Conservation (phyloP, 192 early-diverging fungal species). For the Podila epicladia region DNA sequence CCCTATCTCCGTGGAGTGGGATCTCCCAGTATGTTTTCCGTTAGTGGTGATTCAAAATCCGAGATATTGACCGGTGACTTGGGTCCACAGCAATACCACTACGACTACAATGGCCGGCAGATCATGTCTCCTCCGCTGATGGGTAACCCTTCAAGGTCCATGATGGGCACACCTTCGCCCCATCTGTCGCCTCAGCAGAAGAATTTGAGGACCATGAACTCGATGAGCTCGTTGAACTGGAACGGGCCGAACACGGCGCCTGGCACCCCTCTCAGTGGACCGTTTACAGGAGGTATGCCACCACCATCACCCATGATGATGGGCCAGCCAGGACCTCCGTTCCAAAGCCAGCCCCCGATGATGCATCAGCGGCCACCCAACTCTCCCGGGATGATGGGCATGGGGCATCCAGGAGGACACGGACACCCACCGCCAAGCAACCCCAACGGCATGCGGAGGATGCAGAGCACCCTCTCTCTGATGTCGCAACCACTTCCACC, state of each 20-base stretch:
- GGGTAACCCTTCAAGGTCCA: slow-evolving; percentile 30
- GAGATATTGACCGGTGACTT: slow-evolving; percentile 20
- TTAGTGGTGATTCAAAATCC: slow-evolving; percentile 13
- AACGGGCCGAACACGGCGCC: not conserved
- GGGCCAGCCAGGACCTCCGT: slow-evolving; percentile 11
- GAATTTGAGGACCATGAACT: not conserved
- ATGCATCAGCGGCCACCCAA: not conserved
- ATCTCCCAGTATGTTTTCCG: slow-evolving; percentile 16
- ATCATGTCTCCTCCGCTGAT: slow-evolving; percentile 33
- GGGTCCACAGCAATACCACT: slow-evolving; percentile 51
- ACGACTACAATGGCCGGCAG: slow-evolving; percentile 49
- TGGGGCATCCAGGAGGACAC: not conserved
- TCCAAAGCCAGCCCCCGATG: not conserved
- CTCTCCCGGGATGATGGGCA: not conserved
- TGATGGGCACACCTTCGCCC: slow-evolving; percentile 10
- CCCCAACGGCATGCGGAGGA: slow-evolving; percentile 1
- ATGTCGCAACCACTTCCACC: not conserved
- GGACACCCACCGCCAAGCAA: not conserved
- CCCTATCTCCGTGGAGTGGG: slow-evolving; percentile 10
- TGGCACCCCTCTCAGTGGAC: not conserved
- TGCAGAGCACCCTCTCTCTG: not conserved
- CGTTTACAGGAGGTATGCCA: not conserved
- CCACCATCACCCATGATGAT: slow-evolving; percentile 30
- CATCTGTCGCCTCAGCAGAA: not conserved
- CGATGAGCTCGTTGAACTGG: not conserved